Evolutionary conservation across 1,284 basidiomycete species (phyloP).

Genomic region (Trichosporon sp.): DNA sequence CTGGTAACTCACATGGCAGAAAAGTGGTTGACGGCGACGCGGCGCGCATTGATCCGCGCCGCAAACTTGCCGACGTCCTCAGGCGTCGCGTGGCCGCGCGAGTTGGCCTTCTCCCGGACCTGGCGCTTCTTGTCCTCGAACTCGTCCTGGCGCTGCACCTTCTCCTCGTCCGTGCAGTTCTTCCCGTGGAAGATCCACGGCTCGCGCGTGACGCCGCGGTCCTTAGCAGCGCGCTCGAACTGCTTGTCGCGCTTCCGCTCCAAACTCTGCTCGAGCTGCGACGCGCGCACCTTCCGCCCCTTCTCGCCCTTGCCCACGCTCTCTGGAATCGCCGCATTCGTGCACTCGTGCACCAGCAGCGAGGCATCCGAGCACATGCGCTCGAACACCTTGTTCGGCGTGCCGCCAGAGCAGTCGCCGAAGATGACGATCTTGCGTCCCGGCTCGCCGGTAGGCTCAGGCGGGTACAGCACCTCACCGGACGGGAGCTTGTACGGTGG

Average conservation of each 20-base stretch:
- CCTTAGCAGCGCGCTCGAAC: slow-evolving; percentile 23
- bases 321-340: slow-evolving; percentile 69
- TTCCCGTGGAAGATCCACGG: slow-evolving; percentile 18
- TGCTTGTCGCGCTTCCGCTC: slow-evolving; percentile 36
- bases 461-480: slow-evolving; percentile 71
- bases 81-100: slow-evolving; percentile 76
- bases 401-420: slow-evolving; percentile 45
- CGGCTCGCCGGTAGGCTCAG: slow-evolving; percentile 45
- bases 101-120: slow-evolving; percentile 59
- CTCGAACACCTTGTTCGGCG: slow-evolving; percentile 36
- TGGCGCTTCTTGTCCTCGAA: slow-evolving; percentile 44
- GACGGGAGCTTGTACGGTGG: slow-evolving; percentile 64
- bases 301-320: slow-evolving; percentile 43
- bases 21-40: slow-evolving; percentile 77
- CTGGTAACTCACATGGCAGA: slow-evolving; percentile 59
- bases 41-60: slow-evolving; percentile 58
- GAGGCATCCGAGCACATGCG: slow-evolving; percentile 38
- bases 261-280: slow-evolving; percentile 40
- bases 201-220: slow-evolving; percentile 14
- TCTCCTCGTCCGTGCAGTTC: slow-evolving; percentile 21
- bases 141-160: slow-evolving; percentile 53
- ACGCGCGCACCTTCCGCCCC: slow-evolving; percentile 33
- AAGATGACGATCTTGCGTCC: slow-evolving; percentile 54
- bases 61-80: slow-evolving; percentile 78
- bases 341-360: slow-evolving; percentile 66